Base-by-base conservation (phyloP, 805 yeast genomes). In the Starmerella floricola region DNA sequence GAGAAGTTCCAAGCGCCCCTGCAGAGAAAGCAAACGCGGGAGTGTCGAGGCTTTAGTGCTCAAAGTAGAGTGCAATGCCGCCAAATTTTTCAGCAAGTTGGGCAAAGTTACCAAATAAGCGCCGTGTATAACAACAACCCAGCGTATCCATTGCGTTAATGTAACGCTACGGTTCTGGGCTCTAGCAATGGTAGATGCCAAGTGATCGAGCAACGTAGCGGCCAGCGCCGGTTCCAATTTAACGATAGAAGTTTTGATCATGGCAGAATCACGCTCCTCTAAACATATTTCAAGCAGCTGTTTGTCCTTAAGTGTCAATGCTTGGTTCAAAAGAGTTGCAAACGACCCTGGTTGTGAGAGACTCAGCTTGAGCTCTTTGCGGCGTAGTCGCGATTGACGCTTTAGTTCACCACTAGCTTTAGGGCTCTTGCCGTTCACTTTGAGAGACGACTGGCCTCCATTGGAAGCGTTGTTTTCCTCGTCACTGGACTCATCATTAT, bases 281-380 rank as follows among this genome's bases (percentile, higher is more conserved):
- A 91, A 68, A 11, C 94, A 94, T 2, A 84, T 75, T 60, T 91
- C 97, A 48, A 91, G 68, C 43, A 91, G 66, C 8, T 91, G 66
- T 54, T 78, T 86, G 59, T 91, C 99, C 55, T 82, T 83, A 17
- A 93, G 78, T 54, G 75, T 78, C 48, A 91, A 68, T 0, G 98
- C 88, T 64, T 91, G 98, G 12, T 87, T 68, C 34, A 91, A 67
- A n/a, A 91, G 74, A 1, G 81, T 77, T 1, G 95, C 75, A 46
- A 87, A 72, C 1, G 95, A 76, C 39, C 91, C 94, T 4, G 81
- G 74, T 8, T 76, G 71, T 17, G 76, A 46, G 24, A 58, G 73
- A 42, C 68, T 69, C 47, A 72, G 71, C 45, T 65, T 65, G 34
- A 44, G 31, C 5, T 46, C 50, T 27, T 44, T 37, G 6, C 42